Conservation (phyloP, 2,329 filamentous ascomycete species). For the Penicillium occitanis region DNA sequence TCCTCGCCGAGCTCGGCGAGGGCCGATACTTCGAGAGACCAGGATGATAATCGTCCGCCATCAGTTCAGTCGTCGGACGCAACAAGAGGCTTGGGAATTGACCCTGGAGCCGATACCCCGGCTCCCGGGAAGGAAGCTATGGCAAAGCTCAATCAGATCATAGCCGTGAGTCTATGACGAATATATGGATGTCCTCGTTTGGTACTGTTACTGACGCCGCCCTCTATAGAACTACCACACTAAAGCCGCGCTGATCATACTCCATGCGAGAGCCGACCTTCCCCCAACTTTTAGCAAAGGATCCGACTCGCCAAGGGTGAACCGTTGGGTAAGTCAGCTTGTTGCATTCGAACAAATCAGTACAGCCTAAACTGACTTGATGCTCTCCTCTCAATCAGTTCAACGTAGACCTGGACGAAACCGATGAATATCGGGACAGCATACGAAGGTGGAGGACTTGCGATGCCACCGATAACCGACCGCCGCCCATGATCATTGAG, state of each 20-base stretch:
- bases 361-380: conserved; percentile 64
- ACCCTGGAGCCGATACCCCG: conserved; percentile 47
- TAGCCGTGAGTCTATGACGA: conserved; percentile 63
- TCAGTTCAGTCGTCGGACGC: conserved; percentile 53
- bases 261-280: conserved; percentile 76
- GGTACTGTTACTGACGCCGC: conserved; percentile 28
- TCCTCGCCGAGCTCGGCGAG: conserved; percentile 70
- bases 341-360: conserved; percentile 68
- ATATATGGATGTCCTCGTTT: background rate
- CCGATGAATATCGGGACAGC: conserved; percentile 80
- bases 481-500: conserved; percentile 84
- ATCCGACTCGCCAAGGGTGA: conserved; percentile 64
- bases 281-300: conserved; percentile 57
- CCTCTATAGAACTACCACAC: conserved; percentile 76
- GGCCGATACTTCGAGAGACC: conserved; percentile 74
- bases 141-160: conserved; percentile 86
- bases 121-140: conserved; percentile 64
- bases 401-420: conserved; percentile 90
- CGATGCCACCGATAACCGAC: conserved; percentile 72
- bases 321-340: conserved; percentile 73
- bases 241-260: conserved; percentile 80
- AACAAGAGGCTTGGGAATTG: conserved; percentile 53
- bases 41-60: conserved; percentile 54
- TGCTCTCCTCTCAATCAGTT: conserved; percentile 60
- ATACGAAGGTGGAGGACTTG: conserved; percentile 78